Conservation (phyloP, 441 rosid species). For the Erodium trifolium region DNA sequence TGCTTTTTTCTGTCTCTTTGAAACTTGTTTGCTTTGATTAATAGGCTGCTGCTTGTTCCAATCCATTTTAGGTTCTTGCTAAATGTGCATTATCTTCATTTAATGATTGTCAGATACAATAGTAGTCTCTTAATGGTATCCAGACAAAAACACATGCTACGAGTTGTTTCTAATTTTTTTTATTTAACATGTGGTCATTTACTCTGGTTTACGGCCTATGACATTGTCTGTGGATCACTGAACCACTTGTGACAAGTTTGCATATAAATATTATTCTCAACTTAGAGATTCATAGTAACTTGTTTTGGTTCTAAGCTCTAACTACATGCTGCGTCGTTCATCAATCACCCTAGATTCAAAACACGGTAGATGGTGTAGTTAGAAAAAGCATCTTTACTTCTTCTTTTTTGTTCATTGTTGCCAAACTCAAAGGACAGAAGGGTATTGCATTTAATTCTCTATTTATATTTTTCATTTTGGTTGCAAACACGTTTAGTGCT, state of each 20-base stretch:
- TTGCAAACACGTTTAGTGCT: neutral
- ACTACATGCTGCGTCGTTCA: too few relatives aligned
- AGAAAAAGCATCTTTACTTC: too few relatives aligned
- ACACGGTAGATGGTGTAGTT: too few relatives aligned
- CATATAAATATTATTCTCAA: neutral
- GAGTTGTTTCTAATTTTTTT: neutral
- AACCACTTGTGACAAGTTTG: neutral
- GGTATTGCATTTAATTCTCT: too few relatives aligned
- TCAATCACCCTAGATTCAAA: too few relatives aligned
- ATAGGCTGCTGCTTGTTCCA: neutral
- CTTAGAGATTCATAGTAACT: neutral
- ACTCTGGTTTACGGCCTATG: neutral
- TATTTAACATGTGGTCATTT: neutral
- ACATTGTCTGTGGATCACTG: neutral
- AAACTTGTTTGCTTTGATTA: neutral
- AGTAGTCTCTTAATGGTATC: neutral
- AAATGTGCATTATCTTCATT: neutral
- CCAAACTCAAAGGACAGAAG: too few relatives aligned
- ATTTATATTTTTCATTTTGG: too few relatives aligned
- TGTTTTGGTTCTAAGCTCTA: too few relatives aligned
- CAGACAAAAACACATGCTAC: neutral
- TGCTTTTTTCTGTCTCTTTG: neutral
- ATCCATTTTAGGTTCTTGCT: neutral
- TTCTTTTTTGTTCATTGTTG: too few relatives aligned
- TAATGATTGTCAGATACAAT: neutral